Percentiles rank a stretch among this genome's conserved stretches.
phyloP scores from a whole-genome alignment of 768 basidiomycete species.

The Leccinum imitatum region DNA sequence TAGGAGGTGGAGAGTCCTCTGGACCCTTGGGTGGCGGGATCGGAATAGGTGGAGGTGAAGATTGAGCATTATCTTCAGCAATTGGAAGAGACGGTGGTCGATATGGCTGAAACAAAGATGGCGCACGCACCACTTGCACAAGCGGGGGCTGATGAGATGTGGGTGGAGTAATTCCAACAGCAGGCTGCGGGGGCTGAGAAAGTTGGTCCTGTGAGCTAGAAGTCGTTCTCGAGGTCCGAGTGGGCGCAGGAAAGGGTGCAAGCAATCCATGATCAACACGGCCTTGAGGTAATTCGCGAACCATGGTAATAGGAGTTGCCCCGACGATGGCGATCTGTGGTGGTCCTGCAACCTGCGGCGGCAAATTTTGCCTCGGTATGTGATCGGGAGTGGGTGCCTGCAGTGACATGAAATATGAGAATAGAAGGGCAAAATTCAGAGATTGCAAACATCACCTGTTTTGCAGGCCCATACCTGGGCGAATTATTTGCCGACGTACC shows the following conservation, averaged over 20 bases:
- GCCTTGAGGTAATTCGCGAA: conserved; percentile 24
- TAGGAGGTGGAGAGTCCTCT: conserved; percentile 22
- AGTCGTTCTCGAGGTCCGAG: conserved; percentile 23
- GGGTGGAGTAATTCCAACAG: conserved; percentile 9
- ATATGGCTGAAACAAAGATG: conserved; percentile 27
- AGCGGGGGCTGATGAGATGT: conserved; percentile 19
- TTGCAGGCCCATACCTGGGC: conserved; percentile 21
- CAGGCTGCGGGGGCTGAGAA: conserved; percentile 13
- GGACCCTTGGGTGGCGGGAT: conserved; percentile 28
- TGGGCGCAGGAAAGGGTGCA: conserved; percentile 29
- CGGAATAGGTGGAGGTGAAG: conserved; percentile 31
- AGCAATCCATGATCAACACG: conserved; percentile 26
- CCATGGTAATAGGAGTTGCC: conserved; percentile 25
- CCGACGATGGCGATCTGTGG: conserved; percentile 34
- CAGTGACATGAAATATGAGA: conserved; percentile 10
- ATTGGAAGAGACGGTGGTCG: conserved; percentile 21
- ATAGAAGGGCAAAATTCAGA: background rate
- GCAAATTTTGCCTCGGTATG: conserved; percentile 9
- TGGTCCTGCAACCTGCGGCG: conserved; percentile 13
- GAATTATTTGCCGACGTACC: conserved; percentile 23
- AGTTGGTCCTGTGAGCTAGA: conserved; percentile 26
- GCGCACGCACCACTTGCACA: conserved; percentile 11
- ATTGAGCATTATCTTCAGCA: conserved; percentile 18
- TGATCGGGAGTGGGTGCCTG: conserved; percentile 27
- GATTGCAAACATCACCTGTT: conserved; percentile 24